Evolutionary conservation across 2,329 filamentous ascomycete genomes (phyloP).

Genomic region (Penicillium concentricum): DNA sequence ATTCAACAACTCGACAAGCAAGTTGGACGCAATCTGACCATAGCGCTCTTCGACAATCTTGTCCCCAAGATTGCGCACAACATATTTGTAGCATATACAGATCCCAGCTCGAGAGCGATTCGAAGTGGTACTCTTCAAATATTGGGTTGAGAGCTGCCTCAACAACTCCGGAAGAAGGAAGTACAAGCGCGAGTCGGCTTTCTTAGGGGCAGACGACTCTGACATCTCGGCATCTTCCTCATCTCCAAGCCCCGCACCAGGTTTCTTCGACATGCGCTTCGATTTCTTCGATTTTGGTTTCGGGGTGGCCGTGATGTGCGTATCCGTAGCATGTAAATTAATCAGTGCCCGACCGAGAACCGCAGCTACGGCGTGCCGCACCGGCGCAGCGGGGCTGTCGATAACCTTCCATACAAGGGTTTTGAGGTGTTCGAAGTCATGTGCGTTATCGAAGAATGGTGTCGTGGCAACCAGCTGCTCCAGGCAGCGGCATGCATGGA

Average conservation of each 20-base stretch:
- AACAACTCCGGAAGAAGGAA: constrained; percentile 77
- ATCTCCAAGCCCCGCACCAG: constrained; percentile 55
- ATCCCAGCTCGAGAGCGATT: constrained; percentile 81
- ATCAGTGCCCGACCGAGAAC: constrained; percentile 81
- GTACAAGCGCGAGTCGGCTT: constrained; percentile 66
- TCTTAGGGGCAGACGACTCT: constrained; percentile 73
- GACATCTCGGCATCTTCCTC: constrained; percentile 72
- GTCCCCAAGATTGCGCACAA: constrained; percentile 76
- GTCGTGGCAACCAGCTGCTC: constrained; percentile 71
- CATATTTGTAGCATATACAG: constrained; percentile 79
- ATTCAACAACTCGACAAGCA: constrained; percentile 77
- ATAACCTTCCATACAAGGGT: constrained; percentile 79
- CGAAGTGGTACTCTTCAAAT: constrained; percentile 72
- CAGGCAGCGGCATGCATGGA: constrained; percentile 75
- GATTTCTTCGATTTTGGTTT: constrained; percentile 64
- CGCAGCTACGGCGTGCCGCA: constrained; percentile 82
- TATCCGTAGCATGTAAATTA: constrained; percentile 70
- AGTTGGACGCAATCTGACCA: constrained; percentile 72
- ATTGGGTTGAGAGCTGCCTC: constrained; percentile 75
- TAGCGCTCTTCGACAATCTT: constrained; percentile 82
- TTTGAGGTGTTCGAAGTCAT: constrained; percentile 87
- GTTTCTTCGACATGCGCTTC: constrained; percentile 72
- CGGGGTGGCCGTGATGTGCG: constrained; percentile 52
- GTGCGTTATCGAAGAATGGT: constrained; percentile 79
- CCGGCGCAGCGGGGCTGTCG: constrained; percentile 71